These are phyloP conservation scores for Gelatoporia subvermispora DNA, from an alignment of 768 basidiomycete genomes.

Conservation along the genomic window DNA sequence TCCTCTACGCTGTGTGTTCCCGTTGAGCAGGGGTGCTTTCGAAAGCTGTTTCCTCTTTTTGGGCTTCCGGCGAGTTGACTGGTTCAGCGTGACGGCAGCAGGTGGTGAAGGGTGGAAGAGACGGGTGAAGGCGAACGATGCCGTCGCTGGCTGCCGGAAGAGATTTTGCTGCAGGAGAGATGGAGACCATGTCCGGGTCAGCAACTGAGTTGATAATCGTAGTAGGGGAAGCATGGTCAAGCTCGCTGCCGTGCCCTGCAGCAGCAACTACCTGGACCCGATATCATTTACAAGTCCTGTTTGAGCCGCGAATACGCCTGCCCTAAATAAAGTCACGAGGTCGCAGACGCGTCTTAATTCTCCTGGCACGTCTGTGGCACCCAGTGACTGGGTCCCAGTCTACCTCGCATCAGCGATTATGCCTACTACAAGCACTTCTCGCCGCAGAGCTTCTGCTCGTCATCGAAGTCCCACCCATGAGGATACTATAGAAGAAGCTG, in stretches of 20 bases:
- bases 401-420: slow-evolving; percentile 17
- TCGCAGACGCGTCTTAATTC: slow-evolving; percentile 17
- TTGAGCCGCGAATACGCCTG: slow-evolving; percentile 17
- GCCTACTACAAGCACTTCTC: slow-evolving; percentile 32
- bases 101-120: slow-evolving; percentile 61
- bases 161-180: slow-evolving; percentile 3
- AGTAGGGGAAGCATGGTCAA: slow-evolving; percentile 19
- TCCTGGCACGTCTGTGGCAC: slow-evolving; percentile 1
- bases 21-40: slow-evolving; percentile 78
- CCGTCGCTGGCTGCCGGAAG: slow-evolving; percentile 1
- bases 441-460: slow-evolving; percentile 33
- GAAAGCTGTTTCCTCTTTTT: slow-evolving; percentile 42
- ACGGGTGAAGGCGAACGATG: slow-evolving; percentile 29
- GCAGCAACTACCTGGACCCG: slow-evolving; percentile 1
- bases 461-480: slow-evolving; percentile 34
- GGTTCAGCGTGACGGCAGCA: slow-evolving; percentile 73
- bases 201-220: slow-evolving; percentile 9
- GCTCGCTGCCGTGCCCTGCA: slow-evolving; percentile 1
- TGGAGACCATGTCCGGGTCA: slow-evolving; percentile 8
- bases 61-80: slow-evolving; percentile 74
- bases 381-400: no score
- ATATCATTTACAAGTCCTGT: neutral
- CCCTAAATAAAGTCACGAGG: slow-evolving; percentile 20
- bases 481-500: slow-evolving; percentile 42
- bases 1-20: slow-evolving; percentile 84